Evolutionary conservation across 78 protist species (phyloP), one percentile per base, ranked within the genome.

Genomic region (Speleostelium caveatum): DNA sequence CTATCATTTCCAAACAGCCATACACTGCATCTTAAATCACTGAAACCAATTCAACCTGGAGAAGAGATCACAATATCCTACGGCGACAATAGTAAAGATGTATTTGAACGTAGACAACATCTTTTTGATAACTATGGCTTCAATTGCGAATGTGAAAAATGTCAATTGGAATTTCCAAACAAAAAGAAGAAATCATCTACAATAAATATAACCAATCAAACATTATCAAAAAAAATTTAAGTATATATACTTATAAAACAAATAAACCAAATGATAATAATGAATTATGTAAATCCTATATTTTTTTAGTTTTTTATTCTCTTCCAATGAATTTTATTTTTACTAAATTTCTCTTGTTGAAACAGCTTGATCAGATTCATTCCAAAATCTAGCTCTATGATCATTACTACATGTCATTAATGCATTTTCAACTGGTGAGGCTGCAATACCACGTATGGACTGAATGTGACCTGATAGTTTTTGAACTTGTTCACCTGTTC

Each of bases 301-400:
- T n/a, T n/a, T n/a, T n/a, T n/a, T n/a, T n/a, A n/a, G n/a, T n/a
- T n/a, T n/a, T n/a, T n/a, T n/a, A n/a, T n/a, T n/a, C n/a, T n/a
- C n/a, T n/a, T n/a, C n/a, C n/a, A n/a, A n/a, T n/a, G n/a, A n/a
- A n/a, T n/a, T n/a, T n/a, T n/a, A n/a, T n/a, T n/a, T n/a, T n/a
- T n/a, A n/a, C n/a, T n/a, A n/a, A n/a, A n/a, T n/a, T n/a, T n/a
- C n/a, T n/a, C n/a, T n/a, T n/a, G n/a, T n/a, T n/a, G n/a, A n/a
- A n/a, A n/a, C n/a, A n/a, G n/a, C n/a, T n/a, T n/a, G n/a, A n/a
- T n/a, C n/a, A n/a, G n/a, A n/a, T 42, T 93, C 96, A 58, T 63
- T 38, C 96, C 96, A 94, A 21, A 94, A 90, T 35, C 95, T 49
- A 33, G 89, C 94, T 16, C 95, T 55, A 60, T 66, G 77, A 74